Percentiles rank a stretch among this genome's conserved stretches.
These are phyloP conservation scores for Termitomyces titanicus DNA, from an alignment of 768 basidiomycete species.

Conservation along the genomic window DNA sequence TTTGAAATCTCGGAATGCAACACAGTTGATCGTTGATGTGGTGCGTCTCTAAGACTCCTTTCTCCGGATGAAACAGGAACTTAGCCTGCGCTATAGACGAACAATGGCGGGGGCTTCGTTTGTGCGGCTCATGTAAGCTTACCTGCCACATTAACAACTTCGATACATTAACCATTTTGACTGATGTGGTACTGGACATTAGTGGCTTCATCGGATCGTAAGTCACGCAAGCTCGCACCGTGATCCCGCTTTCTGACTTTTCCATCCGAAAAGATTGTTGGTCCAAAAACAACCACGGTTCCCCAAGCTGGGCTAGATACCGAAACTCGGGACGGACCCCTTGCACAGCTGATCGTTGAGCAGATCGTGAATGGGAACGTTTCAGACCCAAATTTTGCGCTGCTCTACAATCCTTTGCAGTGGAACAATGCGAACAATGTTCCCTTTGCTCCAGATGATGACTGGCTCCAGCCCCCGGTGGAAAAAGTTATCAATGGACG, in stretches of 20 bases:
- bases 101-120: constrained; percentile 54
- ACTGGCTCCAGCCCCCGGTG: constrained; percentile 47
- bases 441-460: constrained; percentile 33
- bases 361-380: constrained; percentile 33
- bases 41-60: constrained; percentile 26
- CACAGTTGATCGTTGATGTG: constrained; percentile 55
- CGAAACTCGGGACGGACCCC: constrained; percentile 40
- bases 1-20: constrained; percentile 45
- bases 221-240: constrained; percentile 11
- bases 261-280: constrained; percentile 37
- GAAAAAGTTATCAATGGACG: constrained; percentile 42
- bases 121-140: constrained; percentile 53
- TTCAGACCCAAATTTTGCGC: constrained; percentile 37
- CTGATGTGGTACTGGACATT: constrained; percentile 3
- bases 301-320: constrained; percentile 57
- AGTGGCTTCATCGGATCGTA: constrained; percentile 47
- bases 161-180: background rate
- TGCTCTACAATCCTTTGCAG: constrained; percentile 46
- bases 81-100: constrained; percentile 26
- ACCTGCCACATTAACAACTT: background rate
- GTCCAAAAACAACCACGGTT: constrained; percentile 45
- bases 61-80: background rate
- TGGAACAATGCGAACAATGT: constrained; percentile 47
- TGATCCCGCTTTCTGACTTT: background rate
- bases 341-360: constrained; percentile 48